These are phyloP conservation scores for Penicillium sp. DNA, from an alignment of 2,329 filamentous ascomycete genomes.

Conservation along the genomic window DNA sequence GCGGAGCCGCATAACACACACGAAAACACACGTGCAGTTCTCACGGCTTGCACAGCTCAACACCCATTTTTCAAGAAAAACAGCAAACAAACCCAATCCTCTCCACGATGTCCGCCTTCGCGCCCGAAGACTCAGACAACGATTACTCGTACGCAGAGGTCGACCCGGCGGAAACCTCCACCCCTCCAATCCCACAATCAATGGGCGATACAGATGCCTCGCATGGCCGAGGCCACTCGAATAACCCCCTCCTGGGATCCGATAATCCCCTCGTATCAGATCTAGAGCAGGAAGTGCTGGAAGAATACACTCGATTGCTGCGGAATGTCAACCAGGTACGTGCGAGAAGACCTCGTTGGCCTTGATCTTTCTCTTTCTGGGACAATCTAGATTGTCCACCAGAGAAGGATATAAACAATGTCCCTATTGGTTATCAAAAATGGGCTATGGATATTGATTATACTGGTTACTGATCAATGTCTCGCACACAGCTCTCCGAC, in stretches of 20 bases:
- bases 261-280: conserved; percentile 58
- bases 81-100: neutral
- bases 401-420: neutral
- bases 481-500: conserved; percentile 31
- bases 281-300: conserved; percentile 88
- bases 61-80: neutral
- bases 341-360: neutral
- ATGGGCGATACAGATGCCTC: conserved; percentile 19
- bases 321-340: conserved; percentile 86
- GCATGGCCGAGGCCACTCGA: conserved; percentile 20
- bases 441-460: neutral
- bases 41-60: neutral
- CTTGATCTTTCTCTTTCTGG: neutral
- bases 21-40: neutral
- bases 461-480: neutral
- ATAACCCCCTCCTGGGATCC: conserved; percentile 41
- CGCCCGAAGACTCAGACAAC: conserved; percentile 21
- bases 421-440: neutral
- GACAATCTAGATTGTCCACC: neutral
- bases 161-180: conserved; percentile 19
- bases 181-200: conserved; percentile 19
- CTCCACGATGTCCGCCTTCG: conserved; percentile 24
- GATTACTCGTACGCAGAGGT: conserved; percentile 22
- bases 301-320: conserved; percentile 85
- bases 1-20: conserved; percentile 7